Percentiles rank a stretch among this genome's conserved stretches.
Evolutionary conservation across 352 stramenopile genomes (phyloP).

Genomic region (Globisporangium iwayamae): DNA sequence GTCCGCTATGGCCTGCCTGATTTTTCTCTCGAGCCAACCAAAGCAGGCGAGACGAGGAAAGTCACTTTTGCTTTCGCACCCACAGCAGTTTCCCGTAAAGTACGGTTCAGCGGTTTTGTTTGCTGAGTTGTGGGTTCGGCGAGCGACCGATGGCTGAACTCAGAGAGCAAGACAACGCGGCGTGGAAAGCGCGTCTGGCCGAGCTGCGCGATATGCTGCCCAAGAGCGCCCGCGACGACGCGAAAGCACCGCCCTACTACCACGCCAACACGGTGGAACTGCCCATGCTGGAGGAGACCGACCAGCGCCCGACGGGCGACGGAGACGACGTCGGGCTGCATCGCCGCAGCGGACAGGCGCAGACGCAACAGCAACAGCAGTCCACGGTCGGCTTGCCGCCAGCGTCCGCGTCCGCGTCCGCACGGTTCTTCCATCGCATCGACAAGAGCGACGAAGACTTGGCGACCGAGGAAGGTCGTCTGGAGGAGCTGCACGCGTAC

Average conservation of each 20-base stretch:
- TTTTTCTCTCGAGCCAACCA: neutral
- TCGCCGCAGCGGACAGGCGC: neutral
- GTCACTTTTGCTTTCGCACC: neutral
- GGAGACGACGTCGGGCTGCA: neutral
- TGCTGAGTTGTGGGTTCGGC: neutral
- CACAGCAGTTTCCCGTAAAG: neutral
- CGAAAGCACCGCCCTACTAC: conserved; percentile 8
- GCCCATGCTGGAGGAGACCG: conserved; percentile 18
- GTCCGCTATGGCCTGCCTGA: neutral
- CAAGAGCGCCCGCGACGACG: neutral
- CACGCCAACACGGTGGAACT: conserved; percentile 9
- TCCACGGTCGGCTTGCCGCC: conserved; percentile 2
- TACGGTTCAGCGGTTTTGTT: neutral
- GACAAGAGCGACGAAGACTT: conserved; percentile 36
- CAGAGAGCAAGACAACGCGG: neutral
- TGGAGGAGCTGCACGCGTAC: conserved; percentile 56
- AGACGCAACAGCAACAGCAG: neutral
- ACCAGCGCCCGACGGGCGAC: conserved; percentile 6
- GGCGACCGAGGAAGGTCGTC: conserved; percentile 43
- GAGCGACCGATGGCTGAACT: conserved; percentile 1
- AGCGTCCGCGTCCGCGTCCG: conserved; percentile 2
- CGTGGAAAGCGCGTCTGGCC: conserved; percentile 15
- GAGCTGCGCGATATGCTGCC: conserved; percentile 20
- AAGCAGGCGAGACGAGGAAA: no score
- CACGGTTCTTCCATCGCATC: conserved; percentile 17